Evolutionary conservation across 306 rosid genomes (phyloP).

Genomic region (Acacia acuminata): DNA sequence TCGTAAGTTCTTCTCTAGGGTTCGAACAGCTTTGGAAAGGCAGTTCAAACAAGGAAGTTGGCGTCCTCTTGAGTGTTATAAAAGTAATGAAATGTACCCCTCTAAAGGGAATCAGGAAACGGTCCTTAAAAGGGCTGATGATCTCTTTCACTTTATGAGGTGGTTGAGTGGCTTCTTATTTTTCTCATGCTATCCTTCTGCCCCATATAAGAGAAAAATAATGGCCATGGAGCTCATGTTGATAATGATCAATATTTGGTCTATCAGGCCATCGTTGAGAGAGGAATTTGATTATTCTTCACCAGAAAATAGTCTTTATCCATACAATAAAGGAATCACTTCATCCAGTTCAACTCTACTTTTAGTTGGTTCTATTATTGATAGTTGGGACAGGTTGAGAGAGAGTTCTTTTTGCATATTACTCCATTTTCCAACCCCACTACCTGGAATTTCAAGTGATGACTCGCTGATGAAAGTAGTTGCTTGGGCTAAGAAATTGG

Average conservation of each 20-base stretch:
- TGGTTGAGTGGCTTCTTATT: slow-evolving; percentile 94
- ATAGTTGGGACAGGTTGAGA: slow-evolving; percentile 98
- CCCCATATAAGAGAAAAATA: slow-evolving; percentile 95
- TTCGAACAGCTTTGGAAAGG: slow-evolving; percentile 91
- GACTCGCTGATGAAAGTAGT: slow-evolving; percentile 59
- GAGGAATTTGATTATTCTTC: slow-evolving; percentile 42
- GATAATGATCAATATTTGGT: slow-evolving; percentile 86
- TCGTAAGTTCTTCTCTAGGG: slow-evolving; percentile 89
- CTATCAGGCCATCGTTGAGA: slow-evolving; percentile 54
- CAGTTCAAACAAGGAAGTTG: slow-evolving; percentile 84
- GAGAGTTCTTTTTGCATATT: slow-evolving; percentile 83
- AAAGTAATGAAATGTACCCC: slow-evolving; percentile 36
- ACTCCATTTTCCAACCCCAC: slow-evolving; percentile 90
- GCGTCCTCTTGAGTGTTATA: slow-evolving; percentile 53
- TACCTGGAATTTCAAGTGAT: slow-evolving; percentile 86
- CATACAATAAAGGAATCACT: slow-evolving; percentile 73
- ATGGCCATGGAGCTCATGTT: slow-evolving; percentile 90
- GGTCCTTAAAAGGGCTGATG: slow-evolving; percentile 61
- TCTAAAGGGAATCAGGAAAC: slow-evolving; percentile 44
- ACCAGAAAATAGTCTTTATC: slow-evolving; percentile 55
- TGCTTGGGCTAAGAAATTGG: slow-evolving; percentile 79
- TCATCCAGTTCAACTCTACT: slow-evolving; percentile 76
- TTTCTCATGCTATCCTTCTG: slow-evolving; percentile 97
- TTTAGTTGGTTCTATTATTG: slow-evolving; percentile 89
- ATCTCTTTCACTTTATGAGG: slow-evolving; percentile 87